Evolutionary conservation across 441 rosid genomes (phyloP).

Genomic region (Viola pubescens): DNA sequence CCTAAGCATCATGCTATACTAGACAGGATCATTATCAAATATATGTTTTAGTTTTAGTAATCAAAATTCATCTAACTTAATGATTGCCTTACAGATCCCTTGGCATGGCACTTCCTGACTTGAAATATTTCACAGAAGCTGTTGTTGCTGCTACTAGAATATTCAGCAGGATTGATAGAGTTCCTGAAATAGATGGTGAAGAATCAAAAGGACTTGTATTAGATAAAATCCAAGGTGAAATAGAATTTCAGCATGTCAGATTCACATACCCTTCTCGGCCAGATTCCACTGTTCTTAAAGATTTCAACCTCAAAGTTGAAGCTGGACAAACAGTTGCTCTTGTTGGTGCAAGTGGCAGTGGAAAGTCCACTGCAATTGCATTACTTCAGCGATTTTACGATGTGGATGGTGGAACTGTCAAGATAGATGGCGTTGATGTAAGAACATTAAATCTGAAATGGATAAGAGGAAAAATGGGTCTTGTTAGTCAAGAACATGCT

Average conservation of each 20-base stretch:
- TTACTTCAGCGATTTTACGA: conserved; percentile 74
- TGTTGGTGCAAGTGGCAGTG: conserved; percentile 88
- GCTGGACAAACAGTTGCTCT: conserved; percentile 77
- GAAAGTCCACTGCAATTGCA: conserved; percentile 76
- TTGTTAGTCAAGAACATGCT: conserved; percentile 89
- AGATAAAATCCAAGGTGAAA: conserved; percentile 39
- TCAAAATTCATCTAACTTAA: background rate
- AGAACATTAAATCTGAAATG: conserved; percentile 58
- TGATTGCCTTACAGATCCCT: conserved; percentile 44
- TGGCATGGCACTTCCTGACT: conserved; percentile 69
- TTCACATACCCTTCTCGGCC: conserved; percentile 76
- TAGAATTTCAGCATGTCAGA: conserved; percentile 48
- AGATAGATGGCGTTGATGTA: conserved; percentile 61
- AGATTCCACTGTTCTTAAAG: conserved; percentile 45
- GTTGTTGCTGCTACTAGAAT: conserved; percentile 60
- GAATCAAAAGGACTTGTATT: conserved; percentile 37
- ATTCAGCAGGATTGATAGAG: conserved; percentile 51
- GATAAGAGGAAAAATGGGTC: conserved; percentile 71
- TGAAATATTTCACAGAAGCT: conserved; percentile 81
- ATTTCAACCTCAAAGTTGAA: conserved; percentile 50
- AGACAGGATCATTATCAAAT: too few species aligned
- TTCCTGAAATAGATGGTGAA: conserved; percentile 56
- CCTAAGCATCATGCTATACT: too few species aligned
- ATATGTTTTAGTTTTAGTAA: too few species aligned
- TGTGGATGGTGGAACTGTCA: conserved; percentile 43